Base-by-base conservation (phyloP, 805 yeast species). In the Suhomyces sp. region DNA sequence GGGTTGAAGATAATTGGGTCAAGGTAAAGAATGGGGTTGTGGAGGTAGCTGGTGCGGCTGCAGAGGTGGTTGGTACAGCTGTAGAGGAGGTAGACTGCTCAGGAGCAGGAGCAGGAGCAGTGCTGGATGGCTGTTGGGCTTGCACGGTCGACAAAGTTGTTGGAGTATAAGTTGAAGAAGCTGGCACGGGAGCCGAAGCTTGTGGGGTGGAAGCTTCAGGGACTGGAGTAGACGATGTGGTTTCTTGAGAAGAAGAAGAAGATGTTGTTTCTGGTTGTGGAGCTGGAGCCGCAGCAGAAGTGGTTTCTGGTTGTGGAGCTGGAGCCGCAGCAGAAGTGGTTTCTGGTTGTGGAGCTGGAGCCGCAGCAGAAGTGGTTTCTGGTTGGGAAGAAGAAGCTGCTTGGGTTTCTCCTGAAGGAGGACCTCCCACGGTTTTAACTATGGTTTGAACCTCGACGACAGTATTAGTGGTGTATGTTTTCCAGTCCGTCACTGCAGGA, bases 401-500 rank as follows among this genome's bases (percentile, higher is more conserved):
- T 13, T 33, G 35, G 13, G 41, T 22, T 37, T 37, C 20, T 12
- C 51, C 55, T 19, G 66, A 63, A 22, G 68, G 69, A 9, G 63
- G 54, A 6, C 59, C 63, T 43, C 48, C 48, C 2, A 59, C 59
- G 7, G 62, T 60, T 7, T 47, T 50, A 19, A 60, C 53, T 2
- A 43, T 46, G 4, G 66, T 62, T 6, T 46, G 43, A 15, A 21
- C 13, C 3, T 48, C 37, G 7, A 48, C 39, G 4, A 51, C 54
- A 6, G 63, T 55, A 19, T 51, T 52, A 6, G 62, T 56, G 15
- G 67, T 63, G 43, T 52, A 52, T 12, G 68, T 64, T 19, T 57
- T 50, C 62, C 60, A 57, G 6, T 56, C 53, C 10, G 72, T 67
- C 20, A 60, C 64, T 21, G 68, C 59, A 12, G 66, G 58, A 37